phyloP scores from a whole-genome alignment of 2,329 filamentous ascomycete genomes.

The Beauveria australis region DNA sequence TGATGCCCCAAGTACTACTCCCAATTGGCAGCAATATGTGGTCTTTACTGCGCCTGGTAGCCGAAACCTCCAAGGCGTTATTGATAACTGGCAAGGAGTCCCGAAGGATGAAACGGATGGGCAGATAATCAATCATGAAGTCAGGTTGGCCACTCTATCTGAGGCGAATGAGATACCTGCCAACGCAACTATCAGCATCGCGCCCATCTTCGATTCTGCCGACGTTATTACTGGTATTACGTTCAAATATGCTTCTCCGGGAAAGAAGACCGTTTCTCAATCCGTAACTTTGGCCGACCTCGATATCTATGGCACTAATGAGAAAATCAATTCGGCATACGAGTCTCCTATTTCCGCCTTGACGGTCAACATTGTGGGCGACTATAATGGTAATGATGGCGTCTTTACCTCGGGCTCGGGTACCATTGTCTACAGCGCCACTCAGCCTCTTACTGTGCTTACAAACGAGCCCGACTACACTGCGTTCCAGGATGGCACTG shows the following conservation, averaged over 20 bases:
- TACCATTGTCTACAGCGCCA: not conserved
- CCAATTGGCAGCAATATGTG: not conserved
- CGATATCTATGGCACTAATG: not conserved
- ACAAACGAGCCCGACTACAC: not conserved
- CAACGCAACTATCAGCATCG: not conserved
- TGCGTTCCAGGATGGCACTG: not conserved
- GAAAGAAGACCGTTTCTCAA: not conserved
- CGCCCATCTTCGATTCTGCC: not conserved
- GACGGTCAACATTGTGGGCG: not conserved
- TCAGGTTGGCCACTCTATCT: not conserved
- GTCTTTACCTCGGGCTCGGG: not conserved
- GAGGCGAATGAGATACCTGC: not conserved
- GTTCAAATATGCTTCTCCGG: not conserved
- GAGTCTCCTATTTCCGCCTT: not conserved
- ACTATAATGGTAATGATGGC: not conserved
- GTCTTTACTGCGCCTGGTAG: not conserved
- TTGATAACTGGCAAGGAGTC: not conserved
- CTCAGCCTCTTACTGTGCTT: not conserved
- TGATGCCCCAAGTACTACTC: not conserved
- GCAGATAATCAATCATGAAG: not conserved
- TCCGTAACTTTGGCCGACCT: not conserved
- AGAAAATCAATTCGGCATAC: constrained; percentile 18
- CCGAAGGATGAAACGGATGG: not conserved
- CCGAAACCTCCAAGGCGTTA: not conserved
- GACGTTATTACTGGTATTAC: not conserved